Evolutionary conservation across 2,329 filamentous ascomycete species (phyloP).

Genomic region (Beauveria brongniartii): DNA sequence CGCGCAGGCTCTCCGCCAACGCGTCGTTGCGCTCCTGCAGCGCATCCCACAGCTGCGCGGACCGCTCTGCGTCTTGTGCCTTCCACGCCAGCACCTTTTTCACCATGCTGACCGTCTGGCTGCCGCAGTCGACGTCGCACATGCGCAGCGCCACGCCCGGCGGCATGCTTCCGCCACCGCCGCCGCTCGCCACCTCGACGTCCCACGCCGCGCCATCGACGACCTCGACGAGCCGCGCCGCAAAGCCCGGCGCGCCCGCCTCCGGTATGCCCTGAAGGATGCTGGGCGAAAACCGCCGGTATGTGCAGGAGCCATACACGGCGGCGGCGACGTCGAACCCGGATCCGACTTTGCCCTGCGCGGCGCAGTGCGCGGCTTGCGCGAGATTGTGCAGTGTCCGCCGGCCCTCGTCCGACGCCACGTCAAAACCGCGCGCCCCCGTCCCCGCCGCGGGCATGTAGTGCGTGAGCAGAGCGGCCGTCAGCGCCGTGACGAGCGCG

Average conservation of each 20-base stretch:
- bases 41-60: slow-evolving; percentile 63
- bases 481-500: slow-evolving; percentile 83
- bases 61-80: slow-evolving; percentile 51
- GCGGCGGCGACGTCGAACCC: slow-evolving; percentile 94
- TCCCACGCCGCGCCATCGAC: slow-evolving; percentile 73
- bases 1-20: slow-evolving; percentile 57
- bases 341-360: slow-evolving; percentile 92
- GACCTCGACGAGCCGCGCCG: slow-evolving; percentile 51
- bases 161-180: slow-evolving; percentile 64
- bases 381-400: slow-evolving; percentile 80
- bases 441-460: slow-evolving; percentile 48
- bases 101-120: slow-evolving; percentile 91
- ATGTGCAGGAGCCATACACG: slow-evolving; percentile 84
- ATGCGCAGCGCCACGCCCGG: slow-evolving; percentile 71
- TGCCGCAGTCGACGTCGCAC: slow-evolving; percentile 94
- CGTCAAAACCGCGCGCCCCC: slow-evolving; percentile 38
- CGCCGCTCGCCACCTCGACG: slow-evolving; percentile 63
- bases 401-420: slow-evolving; percentile 45
- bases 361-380: slow-evolving; percentile 88
- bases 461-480: slow-evolving; percentile 66
- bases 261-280: slow-evolving; percentile 62
- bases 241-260: slow-evolving; percentile 59
- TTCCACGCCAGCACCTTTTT: slow-evolving; percentile 84
- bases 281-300: slow-evolving; percentile 82
- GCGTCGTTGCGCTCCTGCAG: slow-evolving; percentile 68